Conservation (phyloP, 805 yeast species). For the Ogataea wickerhamii region DNA sequence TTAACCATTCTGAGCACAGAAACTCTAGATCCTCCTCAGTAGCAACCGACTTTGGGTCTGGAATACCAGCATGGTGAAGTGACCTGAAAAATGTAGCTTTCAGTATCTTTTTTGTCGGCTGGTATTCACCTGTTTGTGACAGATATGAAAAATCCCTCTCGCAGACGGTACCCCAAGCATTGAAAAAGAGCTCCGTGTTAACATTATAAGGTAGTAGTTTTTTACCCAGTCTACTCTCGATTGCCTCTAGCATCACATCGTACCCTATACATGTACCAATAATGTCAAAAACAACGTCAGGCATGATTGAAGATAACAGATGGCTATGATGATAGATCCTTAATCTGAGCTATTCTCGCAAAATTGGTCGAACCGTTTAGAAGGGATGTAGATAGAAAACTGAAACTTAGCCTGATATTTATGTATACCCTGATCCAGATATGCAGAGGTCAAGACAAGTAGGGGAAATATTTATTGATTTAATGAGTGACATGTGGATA, state of each 20-base stretch:
- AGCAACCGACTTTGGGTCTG: slow-evolving; percentile 26
- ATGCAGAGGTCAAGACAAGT: no score
- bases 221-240: slow-evolving; percentile 20
- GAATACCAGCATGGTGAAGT: slow-evolving; percentile 26
- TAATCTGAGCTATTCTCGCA: no score
- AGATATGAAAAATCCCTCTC: slow-evolving; percentile 67
- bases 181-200: slow-evolving; percentile 16
- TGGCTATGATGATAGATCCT: no score
- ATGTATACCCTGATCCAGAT: no score
- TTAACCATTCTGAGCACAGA: slow-evolving; percentile 23
- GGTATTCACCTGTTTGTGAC: slow-evolving; percentile 26
- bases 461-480: no score
- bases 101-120: slow-evolving; percentile 25
- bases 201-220: slow-evolving; percentile 14
- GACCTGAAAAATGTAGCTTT: slow-evolving; percentile 28
- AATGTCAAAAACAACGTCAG: slow-evolving; percentile 28
- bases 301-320: slow-evolving; percentile 21
- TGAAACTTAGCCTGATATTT: no score
- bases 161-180: slow-evolving; percentile 50
- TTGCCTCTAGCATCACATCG: slow-evolving; percentile 23
- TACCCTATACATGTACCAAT: slow-evolving; percentile 27
- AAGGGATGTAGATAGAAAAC: no score
- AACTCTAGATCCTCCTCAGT: slow-evolving; percentile 27
- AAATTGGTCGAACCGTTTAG: no score
- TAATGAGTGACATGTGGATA: no score